Evolutionary conservation across 1,139 yeast species (phyloP).

Genomic region (Yamadazyma diospyri): DNA sequence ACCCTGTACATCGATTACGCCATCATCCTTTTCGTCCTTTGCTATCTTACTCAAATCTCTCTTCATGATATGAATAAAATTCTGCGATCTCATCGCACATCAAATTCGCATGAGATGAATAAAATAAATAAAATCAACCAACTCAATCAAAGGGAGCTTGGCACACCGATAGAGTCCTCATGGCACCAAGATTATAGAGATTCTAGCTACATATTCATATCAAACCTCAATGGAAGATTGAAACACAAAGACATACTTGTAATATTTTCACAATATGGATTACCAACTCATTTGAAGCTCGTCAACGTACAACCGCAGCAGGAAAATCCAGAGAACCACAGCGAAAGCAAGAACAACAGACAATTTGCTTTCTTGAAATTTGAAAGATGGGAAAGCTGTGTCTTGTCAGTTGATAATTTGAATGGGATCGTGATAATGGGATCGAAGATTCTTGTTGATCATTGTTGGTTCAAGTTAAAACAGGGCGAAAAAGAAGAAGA

Average conservation of each 20-base stretch:
- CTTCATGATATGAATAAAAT: constrained; percentile 7
- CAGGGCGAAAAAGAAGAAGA: constrained; percentile 50
- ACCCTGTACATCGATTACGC: constrained; percentile 28
- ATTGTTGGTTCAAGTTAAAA: constrained; percentile 60
- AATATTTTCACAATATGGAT: constrained; percentile 87
- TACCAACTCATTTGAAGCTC: constrained; percentile 74
- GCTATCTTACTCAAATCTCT: constrained; percentile 10
- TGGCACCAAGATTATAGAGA: constrained; percentile 89
- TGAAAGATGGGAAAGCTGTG: constrained; percentile 76
- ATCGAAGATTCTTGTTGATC: constrained; percentile 65
- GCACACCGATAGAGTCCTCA: constrained; percentile 58
- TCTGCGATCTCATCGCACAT: constrained; percentile 14
- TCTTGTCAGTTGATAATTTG: constrained; percentile 84
- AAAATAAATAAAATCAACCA: constrained; percentile 49
- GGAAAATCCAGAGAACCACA: neutral
- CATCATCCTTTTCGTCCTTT: constrained; percentile 18
- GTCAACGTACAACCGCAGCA: constrained; percentile 40
- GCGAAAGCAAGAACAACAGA: constrained; percentile 48
- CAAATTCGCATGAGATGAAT: constrained; percentile 27
- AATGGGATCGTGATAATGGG: constrained; percentile 69
- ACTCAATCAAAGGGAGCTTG: constrained; percentile 67
- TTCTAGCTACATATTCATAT: constrained; percentile 57
- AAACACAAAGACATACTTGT: constrained; percentile 73
- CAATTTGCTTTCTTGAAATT: constrained; percentile 85
- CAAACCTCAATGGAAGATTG: constrained; percentile 63